Conservation (phyloP, 371 early-diverging fungal genomes). For the Gilbertella persicaria region DNA sequence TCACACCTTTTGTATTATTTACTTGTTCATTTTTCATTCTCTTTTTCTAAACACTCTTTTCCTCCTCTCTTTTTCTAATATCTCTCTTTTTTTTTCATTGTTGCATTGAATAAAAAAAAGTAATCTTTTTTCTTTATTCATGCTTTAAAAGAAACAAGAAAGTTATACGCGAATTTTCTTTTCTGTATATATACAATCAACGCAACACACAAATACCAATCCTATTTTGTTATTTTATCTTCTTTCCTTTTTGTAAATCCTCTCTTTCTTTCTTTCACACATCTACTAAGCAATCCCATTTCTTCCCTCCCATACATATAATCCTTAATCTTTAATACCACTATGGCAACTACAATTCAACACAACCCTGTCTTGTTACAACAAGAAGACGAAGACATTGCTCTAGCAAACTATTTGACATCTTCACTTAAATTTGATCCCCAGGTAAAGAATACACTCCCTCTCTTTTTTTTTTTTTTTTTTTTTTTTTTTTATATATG, state of each 20-base stretch:
- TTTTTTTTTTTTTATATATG: slow-evolving; percentile 6
- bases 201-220: neutral
- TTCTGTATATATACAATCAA: no score
- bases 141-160: neutral
- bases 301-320: neutral
- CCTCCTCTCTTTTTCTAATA: neutral
- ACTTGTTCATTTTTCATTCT: neutral
- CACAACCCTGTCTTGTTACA: slow-evolving; percentile 17
- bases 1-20: neutral
- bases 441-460: slow-evolving; percentile 19
- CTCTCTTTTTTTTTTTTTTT: neutral
- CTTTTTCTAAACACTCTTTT: neutral
- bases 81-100: neutral
- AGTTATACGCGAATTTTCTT: no score
- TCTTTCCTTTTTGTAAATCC: no score
- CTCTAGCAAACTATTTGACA: slow-evolving; percentile 25
- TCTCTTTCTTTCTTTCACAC: neutral
- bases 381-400: slow-evolving; percentile 30
- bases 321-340: neutral
- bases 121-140: neutral
- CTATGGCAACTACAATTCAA: slow-evolving; percentile 20
- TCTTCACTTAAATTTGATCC: slow-evolving; percentile 19
- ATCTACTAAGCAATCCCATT: neutral
- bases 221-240: neutral
- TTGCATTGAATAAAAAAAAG: neutral